Evolutionary conservation across 495 filamentous ascomycete genomes (phyloP), one percentile per base, ranked within the genome.

Genomic region (Penicillium bialowiezense): DNA sequence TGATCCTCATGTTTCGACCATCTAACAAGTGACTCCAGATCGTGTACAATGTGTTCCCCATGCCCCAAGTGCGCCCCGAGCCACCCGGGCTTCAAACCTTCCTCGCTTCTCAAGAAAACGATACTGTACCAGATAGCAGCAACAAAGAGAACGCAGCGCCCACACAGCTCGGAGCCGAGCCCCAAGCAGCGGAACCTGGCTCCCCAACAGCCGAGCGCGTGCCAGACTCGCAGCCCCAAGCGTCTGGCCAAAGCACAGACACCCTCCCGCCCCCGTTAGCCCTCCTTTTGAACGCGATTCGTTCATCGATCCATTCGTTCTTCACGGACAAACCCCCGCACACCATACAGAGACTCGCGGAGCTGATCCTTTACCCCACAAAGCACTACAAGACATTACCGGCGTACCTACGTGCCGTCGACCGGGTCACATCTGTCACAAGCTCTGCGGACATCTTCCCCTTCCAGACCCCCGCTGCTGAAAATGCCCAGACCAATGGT

Each of bases 361-460:
- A 98, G 75, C 87, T 98, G n/a, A 75, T 97, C 32, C 76, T 93
- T 10, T 64, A 65, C 14, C 93, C 93, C 6, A 85, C 71, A 32
- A 72, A 77, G 34, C 89, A 96, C 66, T 97, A 98, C 69, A 76
- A 76, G 24, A 85, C 82, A 24, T 76, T 97, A 4, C 80, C 87
- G 5, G 81, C 89, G 18, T 98, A 91, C 63, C 83, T 98, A 48
- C 86, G 90, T 50, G 95, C 93, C 6, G 77, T 97, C 10, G 90
- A 97, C 60, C 87, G 95, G 42, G 89, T 96, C 13, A 83, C 97
- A 29, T 90, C 87, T 32, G 95, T 97, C 50, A 92, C 90, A n/a
- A 91, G 86, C 43, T 79, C 82, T 20, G 78, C 82, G 5, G 83
- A 90, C 41, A 71, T 84, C 14, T 98, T 96, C 64, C 93, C 95